phyloP scores from a whole-genome alignment of 192 early-diverging fungal species.

The Coemansia sp. region DNA sequence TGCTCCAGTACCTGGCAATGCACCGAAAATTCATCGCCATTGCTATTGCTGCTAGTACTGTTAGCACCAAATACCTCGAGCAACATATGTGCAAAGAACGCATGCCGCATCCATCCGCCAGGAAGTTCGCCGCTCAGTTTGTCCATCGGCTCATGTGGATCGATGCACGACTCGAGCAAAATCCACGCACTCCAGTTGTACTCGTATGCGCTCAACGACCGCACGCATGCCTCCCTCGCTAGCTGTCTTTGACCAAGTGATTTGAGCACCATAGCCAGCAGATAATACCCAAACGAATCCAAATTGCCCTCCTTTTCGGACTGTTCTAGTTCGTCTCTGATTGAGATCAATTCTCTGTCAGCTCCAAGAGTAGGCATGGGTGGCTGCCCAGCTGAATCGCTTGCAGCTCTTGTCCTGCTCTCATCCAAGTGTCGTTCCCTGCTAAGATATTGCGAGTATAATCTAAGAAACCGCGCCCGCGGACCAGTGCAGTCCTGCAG shows the following conservation, averaged over 20 bases:
- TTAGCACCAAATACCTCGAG: slow-evolving; percentile 49
- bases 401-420: neutral
- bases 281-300: slow-evolving; percentile 41
- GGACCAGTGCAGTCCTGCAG: slow-evolving; percentile 53
- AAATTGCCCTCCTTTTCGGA: slow-evolving; percentile 10
- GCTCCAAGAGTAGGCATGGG: neutral
- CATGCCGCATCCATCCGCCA: slow-evolving; percentile 46
- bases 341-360: slow-evolving; percentile 25
- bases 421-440: slow-evolving; percentile 26
- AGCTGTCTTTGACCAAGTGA: slow-evolving; percentile 27
- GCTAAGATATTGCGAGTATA: slow-evolving; percentile 78
- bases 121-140: slow-evolving; percentile 17
- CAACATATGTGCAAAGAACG: slow-evolving; percentile 59
- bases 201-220: slow-evolving; percentile 68
- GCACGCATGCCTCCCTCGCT: slow-evolving; percentile 58
- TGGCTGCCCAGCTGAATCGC: too few relatives aligned
- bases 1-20: slow-evolving; percentile 46
- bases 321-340: slow-evolving; percentile 35
- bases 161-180: slow-evolving; percentile 62
- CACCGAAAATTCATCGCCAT: slow-evolving; percentile 19
- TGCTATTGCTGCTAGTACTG: slow-evolving; percentile 4
- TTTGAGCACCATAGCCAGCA: slow-evolving; percentile 31
- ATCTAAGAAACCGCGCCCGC: slow-evolving; percentile 66
- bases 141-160: slow-evolving; percentile 32
- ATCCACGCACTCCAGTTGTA: slow-evolving; percentile 94